phyloP scores from a whole-genome alignment of 495 filamentous ascomycete species.

The Podospora anserina region DNA sequence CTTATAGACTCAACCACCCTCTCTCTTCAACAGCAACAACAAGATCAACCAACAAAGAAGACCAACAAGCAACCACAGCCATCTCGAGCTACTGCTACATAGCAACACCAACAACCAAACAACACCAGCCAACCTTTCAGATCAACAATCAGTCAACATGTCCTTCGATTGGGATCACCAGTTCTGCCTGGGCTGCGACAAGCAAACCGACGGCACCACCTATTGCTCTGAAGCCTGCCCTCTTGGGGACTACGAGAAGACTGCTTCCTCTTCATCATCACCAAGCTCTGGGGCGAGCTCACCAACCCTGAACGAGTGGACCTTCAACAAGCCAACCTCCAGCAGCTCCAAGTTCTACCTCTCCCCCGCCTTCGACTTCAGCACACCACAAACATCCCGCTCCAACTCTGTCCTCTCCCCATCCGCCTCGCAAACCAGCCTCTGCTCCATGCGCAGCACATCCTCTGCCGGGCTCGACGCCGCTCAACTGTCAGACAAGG shows the following conservation, averaged over 20 bases:
- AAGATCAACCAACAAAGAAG: conserved; percentile 10
- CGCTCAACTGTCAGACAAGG: conserved; percentile 65
- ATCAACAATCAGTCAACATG: conserved; percentile 38
- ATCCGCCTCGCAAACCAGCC: conserved; percentile 80
- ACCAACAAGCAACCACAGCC: conserved; percentile 11
- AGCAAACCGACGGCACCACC: conserved; percentile 71
- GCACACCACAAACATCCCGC: conserved; percentile 43
- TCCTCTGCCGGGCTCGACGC: conserved; percentile 53
- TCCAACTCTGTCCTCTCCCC: conserved; percentile 59
- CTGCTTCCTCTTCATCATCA: conserved; percentile 42
- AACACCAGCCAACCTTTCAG: conserved; percentile 18
- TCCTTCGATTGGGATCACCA: conserved; percentile 82
- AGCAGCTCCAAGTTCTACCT: conserved; percentile 59
- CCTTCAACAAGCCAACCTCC: conserved; percentile 32
- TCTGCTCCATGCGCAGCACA: conserved; percentile 71
- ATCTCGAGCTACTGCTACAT: conserved; percentile 1
- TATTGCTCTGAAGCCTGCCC: conserved; percentile 96
- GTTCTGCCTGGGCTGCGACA: conserved; percentile 93
- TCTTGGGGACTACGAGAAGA: conserved; percentile 79
- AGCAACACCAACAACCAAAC: conserved; percentile 7
- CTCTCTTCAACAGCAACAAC: conserved; percentile 15
- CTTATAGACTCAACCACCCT: conserved; percentile 25
- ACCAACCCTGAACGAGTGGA: conserved; percentile 48
- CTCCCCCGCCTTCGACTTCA: conserved; percentile 67
- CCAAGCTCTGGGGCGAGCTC: conserved; percentile 55